These are phyloP conservation scores for Penicillium maclennaniae DNA, from an alignment of 495 filamentous ascomycete species.

Conservation along the genomic window DNA sequence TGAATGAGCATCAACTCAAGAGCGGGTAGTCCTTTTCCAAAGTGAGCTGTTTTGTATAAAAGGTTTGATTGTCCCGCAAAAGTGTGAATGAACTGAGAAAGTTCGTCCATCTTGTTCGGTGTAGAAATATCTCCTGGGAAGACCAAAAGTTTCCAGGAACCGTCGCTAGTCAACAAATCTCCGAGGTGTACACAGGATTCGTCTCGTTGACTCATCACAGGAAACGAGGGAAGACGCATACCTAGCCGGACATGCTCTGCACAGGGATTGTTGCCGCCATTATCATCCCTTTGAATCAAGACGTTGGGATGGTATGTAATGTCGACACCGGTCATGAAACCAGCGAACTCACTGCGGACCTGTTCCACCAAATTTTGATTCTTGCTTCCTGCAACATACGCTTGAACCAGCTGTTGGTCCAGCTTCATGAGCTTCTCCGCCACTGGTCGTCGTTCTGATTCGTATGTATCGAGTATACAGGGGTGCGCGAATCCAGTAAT, in stretches of 20 bases:
- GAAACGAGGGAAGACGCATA: slow-evolving; percentile 54
- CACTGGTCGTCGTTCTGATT: slow-evolving; percentile 29
- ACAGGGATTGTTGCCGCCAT: slow-evolving; percentile 12
- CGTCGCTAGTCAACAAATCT: slow-evolving; percentile 48
- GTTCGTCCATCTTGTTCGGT: background rate
- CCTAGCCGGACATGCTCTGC: slow-evolving; percentile 49
- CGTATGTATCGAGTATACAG: slow-evolving; percentile 34
- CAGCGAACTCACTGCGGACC: slow-evolving; percentile 12
- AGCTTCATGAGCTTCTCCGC: slow-evolving; percentile 16
- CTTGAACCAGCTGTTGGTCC: slow-evolving; percentile 11
- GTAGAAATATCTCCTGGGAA: slow-evolving; percentile 51
- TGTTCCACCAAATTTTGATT: slow-evolving; percentile 1
- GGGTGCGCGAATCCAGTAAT: slow-evolving; percentile 21
- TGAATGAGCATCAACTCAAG: slow-evolving; percentile 19
- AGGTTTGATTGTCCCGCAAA: slow-evolving; percentile 2
- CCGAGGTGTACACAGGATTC: slow-evolving; percentile 53
- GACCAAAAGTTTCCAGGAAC: slow-evolving; percentile 57
- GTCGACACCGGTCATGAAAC: slow-evolving; percentile 19
- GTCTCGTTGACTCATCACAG: slow-evolving; percentile 55
- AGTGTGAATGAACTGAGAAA: background rate
- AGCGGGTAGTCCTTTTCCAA: background rate
- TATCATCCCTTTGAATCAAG: slow-evolving; percentile 9
- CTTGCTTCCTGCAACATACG: slow-evolving; percentile 9
- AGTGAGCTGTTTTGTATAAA: background rate
- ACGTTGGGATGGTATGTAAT: slow-evolving; percentile 17